Conservation (phyloP, 805 yeast genomes). For the Kodamaea neixiangensis region DNA sequence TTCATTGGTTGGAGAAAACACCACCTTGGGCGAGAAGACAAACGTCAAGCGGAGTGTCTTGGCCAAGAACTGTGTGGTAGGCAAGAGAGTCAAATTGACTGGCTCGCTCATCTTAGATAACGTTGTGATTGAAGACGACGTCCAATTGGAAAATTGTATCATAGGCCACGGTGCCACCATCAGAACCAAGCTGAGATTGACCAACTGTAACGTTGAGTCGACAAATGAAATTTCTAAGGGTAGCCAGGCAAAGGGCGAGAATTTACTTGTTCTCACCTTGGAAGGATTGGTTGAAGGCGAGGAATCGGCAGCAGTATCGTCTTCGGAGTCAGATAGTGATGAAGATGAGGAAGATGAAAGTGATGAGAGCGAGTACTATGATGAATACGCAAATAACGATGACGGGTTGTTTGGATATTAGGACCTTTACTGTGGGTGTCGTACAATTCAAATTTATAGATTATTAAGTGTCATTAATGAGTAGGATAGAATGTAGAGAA, state of each 20-base stretch:
- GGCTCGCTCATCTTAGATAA: conserved; percentile 80
- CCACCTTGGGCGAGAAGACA: conserved; percentile 77
- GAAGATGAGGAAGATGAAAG: conserved; percentile 48
- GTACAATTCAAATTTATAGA: not conserved
- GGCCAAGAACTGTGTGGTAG: conserved; percentile 73
- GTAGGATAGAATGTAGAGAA: not conserved
- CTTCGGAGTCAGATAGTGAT: conserved; percentile 32
- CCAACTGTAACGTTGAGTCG: conserved; percentile 86
- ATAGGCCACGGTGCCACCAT: conserved; percentile 72
- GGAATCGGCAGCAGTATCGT: conserved; percentile 30
- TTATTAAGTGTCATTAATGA: not conserved
- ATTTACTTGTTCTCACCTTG: conserved; percentile 45
- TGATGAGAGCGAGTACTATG: conserved; percentile 49
- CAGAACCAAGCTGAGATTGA: conserved; percentile 62
- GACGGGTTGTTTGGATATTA: conserved; percentile 51
- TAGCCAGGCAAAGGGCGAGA: conserved; percentile 58
- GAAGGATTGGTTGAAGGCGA: conserved; percentile 41
- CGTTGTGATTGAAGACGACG: conserved; percentile 77
- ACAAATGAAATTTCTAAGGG: conserved; percentile 65
- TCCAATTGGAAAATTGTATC: conserved; percentile 80
- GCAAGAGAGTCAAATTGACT: conserved; percentile 82
- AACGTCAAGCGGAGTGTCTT: conserved; percentile 84
- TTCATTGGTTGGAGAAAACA: conserved; percentile 68
- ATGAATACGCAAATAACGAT: conserved; percentile 62
- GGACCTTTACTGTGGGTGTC: not conserved